phyloP scores from a whole-genome alignment of 345 rosid genomes.

The Brassica cretica region DNA sequence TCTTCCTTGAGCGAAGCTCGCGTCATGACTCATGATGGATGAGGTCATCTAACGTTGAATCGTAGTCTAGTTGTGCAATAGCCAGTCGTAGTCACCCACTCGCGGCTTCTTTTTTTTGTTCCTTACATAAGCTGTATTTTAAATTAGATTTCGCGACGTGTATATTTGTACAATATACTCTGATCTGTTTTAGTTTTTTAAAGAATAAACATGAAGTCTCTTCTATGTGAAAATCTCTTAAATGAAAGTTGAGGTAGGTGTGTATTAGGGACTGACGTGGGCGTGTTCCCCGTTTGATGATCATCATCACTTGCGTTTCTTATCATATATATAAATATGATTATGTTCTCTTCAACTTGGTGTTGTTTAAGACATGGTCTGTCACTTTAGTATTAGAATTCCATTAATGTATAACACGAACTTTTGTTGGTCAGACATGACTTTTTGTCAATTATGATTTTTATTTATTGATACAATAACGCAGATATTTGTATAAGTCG shows the following conservation, averaged over 20 bases:
- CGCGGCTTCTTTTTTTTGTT: background rate
- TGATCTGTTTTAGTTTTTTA: background rate
- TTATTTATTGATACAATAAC: background rate
- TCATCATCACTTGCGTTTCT: conserved; percentile 37
- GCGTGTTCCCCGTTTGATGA: conserved; percentile 34
- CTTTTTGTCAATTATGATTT: conserved; percentile 2
- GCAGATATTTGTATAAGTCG: background rate
- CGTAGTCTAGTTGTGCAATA: background rate
- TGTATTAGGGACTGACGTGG: conserved; percentile 20
- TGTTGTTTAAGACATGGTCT: background rate
- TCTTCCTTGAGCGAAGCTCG: background rate
- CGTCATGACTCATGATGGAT: conserved; percentile 18
- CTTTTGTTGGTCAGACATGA: background rate
- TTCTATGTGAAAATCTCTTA: background rate
- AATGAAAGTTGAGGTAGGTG: conserved; percentile 28
- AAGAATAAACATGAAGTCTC: conserved; percentile 1
- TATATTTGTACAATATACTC: background rate
- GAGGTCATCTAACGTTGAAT: conserved; percentile 6
- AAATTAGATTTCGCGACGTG: background rate
- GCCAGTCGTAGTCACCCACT: conserved; percentile 1
- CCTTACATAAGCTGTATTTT: background rate
- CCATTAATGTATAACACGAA: background rate
- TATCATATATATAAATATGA: background rate
- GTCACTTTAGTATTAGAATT: background rate
- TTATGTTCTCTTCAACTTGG: background rate